Conservation (phyloP, 495 filamentous ascomycete species). For the Amphirosellinia nigrospora region DNA sequence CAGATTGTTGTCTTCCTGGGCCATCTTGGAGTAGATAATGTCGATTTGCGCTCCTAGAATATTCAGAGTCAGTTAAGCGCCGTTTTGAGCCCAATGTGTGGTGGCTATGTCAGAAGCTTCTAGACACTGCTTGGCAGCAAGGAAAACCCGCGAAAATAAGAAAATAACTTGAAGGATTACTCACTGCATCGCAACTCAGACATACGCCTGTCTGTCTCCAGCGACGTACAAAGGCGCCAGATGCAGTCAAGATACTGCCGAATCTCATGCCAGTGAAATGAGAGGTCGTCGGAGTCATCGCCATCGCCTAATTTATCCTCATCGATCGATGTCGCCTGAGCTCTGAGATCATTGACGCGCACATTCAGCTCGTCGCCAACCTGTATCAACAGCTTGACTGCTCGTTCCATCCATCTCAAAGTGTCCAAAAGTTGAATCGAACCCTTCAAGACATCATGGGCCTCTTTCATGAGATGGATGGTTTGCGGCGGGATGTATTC, state of each 20-base stretch:
- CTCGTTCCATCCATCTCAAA: conserved; percentile 45
- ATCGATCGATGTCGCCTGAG: conserved; percentile 22
- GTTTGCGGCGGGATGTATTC: conserved; percentile 41
- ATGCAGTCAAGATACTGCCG: conserved; percentile 43
- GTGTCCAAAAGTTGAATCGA: conserved; percentile 42
- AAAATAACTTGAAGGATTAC: neutral
- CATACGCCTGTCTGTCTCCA: conserved; percentile 44
- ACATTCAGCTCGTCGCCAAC: conserved; percentile 40
- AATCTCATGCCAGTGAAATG: conserved; percentile 44
- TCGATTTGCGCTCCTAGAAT: conserved; percentile 40
- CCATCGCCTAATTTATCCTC: conserved; percentile 28
- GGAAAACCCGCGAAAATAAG: neutral
- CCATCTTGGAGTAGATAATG: conserved; percentile 46
- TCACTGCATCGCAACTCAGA: conserved; percentile 36
- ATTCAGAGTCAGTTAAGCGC: neutral
- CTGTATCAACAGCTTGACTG: conserved; percentile 39
- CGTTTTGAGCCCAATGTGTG: neutral
- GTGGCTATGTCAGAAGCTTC: neutral
- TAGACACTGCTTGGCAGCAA: neutral
- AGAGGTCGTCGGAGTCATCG: conserved; percentile 34
- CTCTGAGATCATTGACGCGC: conserved; percentile 31
- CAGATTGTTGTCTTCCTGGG: conserved; percentile 45
- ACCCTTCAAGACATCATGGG: conserved; percentile 41
- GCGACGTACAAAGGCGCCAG: conserved; percentile 43
- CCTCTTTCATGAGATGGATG: conserved; percentile 44